phyloP scores from a whole-genome alignment of 192 early-diverging fungal genomes.

The Umbelopsis sp. region DNA sequence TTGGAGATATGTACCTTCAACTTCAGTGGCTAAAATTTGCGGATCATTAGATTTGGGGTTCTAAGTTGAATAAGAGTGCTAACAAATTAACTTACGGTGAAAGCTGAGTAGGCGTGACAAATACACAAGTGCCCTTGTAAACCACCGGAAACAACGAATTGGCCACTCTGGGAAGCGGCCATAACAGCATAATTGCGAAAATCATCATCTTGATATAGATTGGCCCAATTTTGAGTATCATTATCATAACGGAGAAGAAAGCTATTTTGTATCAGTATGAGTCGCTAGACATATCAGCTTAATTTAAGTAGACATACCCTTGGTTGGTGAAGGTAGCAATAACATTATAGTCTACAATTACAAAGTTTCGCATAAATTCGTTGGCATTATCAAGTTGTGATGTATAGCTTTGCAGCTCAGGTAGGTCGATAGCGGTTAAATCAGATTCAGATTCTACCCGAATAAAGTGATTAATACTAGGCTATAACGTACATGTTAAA shows the following conservation, averaged over 20 bases:
- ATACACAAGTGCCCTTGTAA: slow-evolving; percentile 56
- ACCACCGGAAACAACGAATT: slow-evolving; percentile 54
- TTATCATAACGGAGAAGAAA: slow-evolving; percentile 44
- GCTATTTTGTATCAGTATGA: slow-evolving; percentile 34
- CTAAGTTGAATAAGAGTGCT: neutral
- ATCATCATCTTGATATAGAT: slow-evolving; percentile 38
- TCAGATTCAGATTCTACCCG: slow-evolving; percentile 32
- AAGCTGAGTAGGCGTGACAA: slow-evolving; percentile 44
- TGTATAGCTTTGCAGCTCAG: slow-evolving; percentile 24
- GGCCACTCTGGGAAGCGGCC: slow-evolving; percentile 51
- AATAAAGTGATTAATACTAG: neutral
- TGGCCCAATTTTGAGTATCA: neutral
- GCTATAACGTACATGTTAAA: neutral
- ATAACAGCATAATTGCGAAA: slow-evolving; percentile 58
- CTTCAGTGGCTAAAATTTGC: slow-evolving; percentile 34
- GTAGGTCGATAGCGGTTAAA: slow-evolving; percentile 23
- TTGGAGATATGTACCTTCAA: slow-evolving; percentile 44
- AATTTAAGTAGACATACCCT: slow-evolving; percentile 29
- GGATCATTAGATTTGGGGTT: neutral
- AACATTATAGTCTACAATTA: slow-evolving; percentile 26
- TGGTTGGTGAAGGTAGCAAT: slow-evolving; percentile 45
- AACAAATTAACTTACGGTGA: slow-evolving; percentile 28
- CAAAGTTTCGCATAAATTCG: slow-evolving; percentile 55
- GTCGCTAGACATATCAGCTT: neutral
- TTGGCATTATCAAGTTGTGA: slow-evolving; percentile 10